These are phyloP conservation scores for Malus sylvestris DNA, from an alignment of 306 rosid species.

Conservation along the genomic window DNA sequence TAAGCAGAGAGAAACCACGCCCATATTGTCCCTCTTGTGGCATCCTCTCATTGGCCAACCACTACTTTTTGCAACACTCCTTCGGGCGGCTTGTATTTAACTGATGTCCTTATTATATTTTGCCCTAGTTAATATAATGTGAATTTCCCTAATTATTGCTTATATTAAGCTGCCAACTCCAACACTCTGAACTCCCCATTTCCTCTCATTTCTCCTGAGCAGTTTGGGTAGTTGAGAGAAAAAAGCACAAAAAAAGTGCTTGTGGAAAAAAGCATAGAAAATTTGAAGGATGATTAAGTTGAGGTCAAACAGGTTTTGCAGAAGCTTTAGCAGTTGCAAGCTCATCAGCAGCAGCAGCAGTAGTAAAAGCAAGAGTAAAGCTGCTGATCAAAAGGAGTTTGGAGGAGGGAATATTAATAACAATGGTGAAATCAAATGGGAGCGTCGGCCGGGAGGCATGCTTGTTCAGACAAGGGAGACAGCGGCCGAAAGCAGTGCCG, in stretches of 20 bases:
- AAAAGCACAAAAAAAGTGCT: neutral
- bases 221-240: neutral
- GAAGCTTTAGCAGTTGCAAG: conserved; percentile 52
- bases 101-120: neutral
- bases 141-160: neutral
- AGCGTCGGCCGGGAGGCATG: conserved; percentile 95
- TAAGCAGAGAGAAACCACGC: conserved; percentile 21
- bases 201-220: neutral
- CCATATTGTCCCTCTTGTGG: conserved; percentile 35
- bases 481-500: conserved; percentile 16
- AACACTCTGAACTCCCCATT: conserved; percentile 5
- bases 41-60: conserved; percentile 16
- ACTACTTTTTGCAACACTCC: conserved; percentile 22
- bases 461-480: conserved; percentile 83
- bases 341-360: conserved; percentile 34
- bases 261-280: neutral
- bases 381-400: conserved; percentile 13
- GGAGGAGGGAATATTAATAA: neutral
- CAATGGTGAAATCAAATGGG: conserved; percentile 73
- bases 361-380: neutral
- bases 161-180: conserved; percentile 32
- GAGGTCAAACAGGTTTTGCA: conserved; percentile 66
- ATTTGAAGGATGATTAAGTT: conserved; percentile 58
- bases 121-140: neutral
- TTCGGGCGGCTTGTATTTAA: conserved; percentile 32